Percentiles rank a stretch among this genome's conserved stretches.
Evolutionary conservation across 2,329 filamentous ascomycete genomes (phyloP).

Genomic region (Penicillium sclerotiorum): DNA sequence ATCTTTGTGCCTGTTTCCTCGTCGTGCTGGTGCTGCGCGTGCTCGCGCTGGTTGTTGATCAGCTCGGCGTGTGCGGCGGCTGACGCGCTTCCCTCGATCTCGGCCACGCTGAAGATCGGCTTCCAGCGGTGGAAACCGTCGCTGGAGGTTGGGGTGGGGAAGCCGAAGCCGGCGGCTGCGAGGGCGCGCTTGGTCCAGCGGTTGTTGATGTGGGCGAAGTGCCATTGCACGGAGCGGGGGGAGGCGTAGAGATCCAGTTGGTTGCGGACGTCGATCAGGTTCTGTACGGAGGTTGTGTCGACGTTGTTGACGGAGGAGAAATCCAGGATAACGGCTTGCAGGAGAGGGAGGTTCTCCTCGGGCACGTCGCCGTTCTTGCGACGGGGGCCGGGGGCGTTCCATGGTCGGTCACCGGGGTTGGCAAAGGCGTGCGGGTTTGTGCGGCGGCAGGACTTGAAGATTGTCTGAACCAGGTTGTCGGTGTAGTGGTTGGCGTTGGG

Average conservation of each 20-base stretch:
- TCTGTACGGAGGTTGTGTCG: conserved; percentile 89
- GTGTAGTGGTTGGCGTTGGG: conserved; percentile 89
- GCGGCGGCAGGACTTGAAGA: conserved; percentile 72
- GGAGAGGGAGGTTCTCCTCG: conserved; percentile 61
- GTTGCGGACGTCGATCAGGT: conserved; percentile 90
- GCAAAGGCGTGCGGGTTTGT: conserved; percentile 70
- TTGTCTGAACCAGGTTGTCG: conserved; percentile 71
- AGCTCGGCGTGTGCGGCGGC: conserved; percentile 70
- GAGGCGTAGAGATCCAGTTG: conserved; percentile 84
- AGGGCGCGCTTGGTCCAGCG: conserved; percentile 93
- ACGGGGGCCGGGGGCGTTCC: conserved; percentile 92
- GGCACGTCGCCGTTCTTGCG: conserved; percentile 53
- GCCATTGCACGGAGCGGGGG: conserved; percentile 87
- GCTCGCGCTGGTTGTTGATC: conserved; percentile 59
- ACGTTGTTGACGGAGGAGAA: conserved; percentile 93
- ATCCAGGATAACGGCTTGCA: conserved; percentile 90
- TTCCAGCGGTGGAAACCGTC: conserved; percentile 73
- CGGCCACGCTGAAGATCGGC: conserved; percentile 92
- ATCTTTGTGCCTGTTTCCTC: conserved; percentile 36
- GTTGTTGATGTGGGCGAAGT: conserved; percentile 91
- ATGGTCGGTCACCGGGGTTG: conserved; percentile 76
- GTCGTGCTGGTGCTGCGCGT: conserved; percentile 24
- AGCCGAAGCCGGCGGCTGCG: conserved; percentile 84
- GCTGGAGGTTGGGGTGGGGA: conserved; percentile 63
- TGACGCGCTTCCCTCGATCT: conserved; percentile 72